Percentiles rank a stretch among this genome's conserved stretches.
Conservation (phyloP, 371 early-diverging fungal species). For the Umbelopsis sp. region DNA sequence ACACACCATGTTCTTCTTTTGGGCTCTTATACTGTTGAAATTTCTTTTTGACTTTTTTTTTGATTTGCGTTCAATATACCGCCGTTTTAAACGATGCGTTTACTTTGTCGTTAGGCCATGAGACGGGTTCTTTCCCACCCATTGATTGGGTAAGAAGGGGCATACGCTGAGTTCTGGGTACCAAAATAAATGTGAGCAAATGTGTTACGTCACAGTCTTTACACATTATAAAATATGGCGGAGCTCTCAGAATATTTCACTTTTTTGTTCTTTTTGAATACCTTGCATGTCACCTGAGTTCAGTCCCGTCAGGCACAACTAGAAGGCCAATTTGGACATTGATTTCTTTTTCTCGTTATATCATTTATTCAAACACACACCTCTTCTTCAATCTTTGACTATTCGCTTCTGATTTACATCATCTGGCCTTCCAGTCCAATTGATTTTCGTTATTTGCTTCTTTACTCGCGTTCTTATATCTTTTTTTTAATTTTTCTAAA, state of each 20-base stretch:
- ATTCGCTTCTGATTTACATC: background rate
- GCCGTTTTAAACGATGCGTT: background rate
- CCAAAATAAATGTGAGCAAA: background rate
- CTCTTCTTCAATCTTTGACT: background rate
- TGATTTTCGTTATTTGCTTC: background rate
- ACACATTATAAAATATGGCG: slow-evolving; percentile 3
- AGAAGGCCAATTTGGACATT: slow-evolving; percentile 2
- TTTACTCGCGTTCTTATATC: background rate
- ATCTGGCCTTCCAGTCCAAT: background rate
- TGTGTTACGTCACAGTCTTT: background rate
- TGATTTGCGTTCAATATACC: slow-evolving; percentile 14
- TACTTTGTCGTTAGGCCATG: background rate
- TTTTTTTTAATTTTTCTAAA: no score
- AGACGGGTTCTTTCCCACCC: no score
- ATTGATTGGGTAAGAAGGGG: background rate
- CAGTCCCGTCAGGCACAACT: slow-evolving; percentile 12
- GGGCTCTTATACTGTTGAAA: slow-evolving; percentile 10
- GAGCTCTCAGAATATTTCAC: slow-evolving; percentile 3
- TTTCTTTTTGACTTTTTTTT: background rate
- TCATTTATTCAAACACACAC: background rate
- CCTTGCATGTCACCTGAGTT: slow-evolving; percentile 16
- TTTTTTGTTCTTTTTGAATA: slow-evolving; percentile 16
- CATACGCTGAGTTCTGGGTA: background rate
- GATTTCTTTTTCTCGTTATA: background rate
- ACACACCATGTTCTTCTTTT: background rate